Evolutionary conservation across 495 filamentous ascomycete genomes (phyloP), one percentile per base, ranked within the genome.

Genomic region (Hyphodiscus hymeniophilus): DNA sequence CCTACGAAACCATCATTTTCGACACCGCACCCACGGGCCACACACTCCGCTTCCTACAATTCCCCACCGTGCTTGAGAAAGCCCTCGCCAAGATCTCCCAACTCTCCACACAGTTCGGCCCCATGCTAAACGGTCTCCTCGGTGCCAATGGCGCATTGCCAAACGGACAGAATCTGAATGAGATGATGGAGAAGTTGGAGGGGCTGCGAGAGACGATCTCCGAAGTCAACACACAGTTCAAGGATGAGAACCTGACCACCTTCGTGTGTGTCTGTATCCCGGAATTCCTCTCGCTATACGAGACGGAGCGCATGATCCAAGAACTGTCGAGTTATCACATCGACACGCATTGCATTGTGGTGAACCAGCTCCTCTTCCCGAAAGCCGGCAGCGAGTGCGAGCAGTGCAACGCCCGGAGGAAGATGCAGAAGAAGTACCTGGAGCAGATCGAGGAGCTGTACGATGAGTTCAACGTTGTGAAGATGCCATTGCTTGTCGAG

Each of bases 371-470:
- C 51, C 68, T 98, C 46, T 98, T 94, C 70, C 92, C 92, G 13
- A 88, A 86, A 65, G 75, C 83, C 51, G 84, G 82, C 18, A 92
- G 82, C 58, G 75, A 79, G 26, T 99, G 92, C 65, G 88, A 95
- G 40, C 92, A 99, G 70, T 99, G 92, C 66, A 95, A 88, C 58
- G 87, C 92, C 22, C 72, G 92, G 47, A 75, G 91, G 59, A 89
- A 89, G 70, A 99, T 99, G 92, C 92, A 99, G 72, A 94, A 91
- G 80, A 99, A 99, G 67, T 99, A 99, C 60, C 71, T 99, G 18
- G 91, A 95, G 58, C 92, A 99, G 72, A 97, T 97, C 52, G 89
- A 95, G 67, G 94, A 99, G 72, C 67, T 99, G 41, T 99, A 99
- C 58, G 90, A 96, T 54, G 92, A 99, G 63, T 99, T 99, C 66